Evolutionary conservation across 768 basidiomycete genomes (phyloP).

Genomic region (Tricholoma sp.): DNA sequence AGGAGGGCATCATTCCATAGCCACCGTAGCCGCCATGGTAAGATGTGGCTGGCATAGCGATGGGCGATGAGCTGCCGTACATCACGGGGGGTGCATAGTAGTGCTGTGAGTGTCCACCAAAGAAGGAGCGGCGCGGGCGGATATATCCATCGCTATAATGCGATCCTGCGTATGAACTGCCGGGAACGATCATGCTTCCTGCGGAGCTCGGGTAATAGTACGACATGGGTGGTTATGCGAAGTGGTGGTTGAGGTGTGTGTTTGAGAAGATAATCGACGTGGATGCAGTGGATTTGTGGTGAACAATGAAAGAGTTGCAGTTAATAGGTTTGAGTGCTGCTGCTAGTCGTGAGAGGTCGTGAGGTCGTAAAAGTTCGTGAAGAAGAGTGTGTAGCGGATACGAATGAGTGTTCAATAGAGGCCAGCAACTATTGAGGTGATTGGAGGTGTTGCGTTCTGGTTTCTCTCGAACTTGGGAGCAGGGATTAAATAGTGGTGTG

Average conservation of each 20-base stretch:
- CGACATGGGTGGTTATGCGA: slow-evolving; percentile 10
- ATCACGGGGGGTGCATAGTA: slow-evolving; percentile 9
- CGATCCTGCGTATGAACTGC: slow-evolving; percentile 11
- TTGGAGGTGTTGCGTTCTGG: not conserved
- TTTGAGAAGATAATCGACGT: not conserved
- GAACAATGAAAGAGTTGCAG: not conserved
- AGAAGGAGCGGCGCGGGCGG: not conserved
- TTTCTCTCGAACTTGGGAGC: not conserved
- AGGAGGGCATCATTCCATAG: not conserved
- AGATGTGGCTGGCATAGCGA: slow-evolving; percentile 8
- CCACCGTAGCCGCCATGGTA: slow-evolving; percentile 4
- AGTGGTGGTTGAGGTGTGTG: not conserved
- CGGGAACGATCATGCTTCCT: slow-evolving; percentile 17
- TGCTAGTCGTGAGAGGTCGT: slow-evolving; percentile 13
- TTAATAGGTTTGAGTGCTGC: not conserved
- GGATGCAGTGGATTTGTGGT: not conserved
- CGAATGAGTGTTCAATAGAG: slow-evolving; percentile 8
- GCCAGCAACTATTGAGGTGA: slow-evolving; percentile 17
- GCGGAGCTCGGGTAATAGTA: slow-evolving; percentile 14
- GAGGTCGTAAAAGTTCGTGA: slow-evolving; percentile 10
- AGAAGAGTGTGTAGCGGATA: slow-evolving; percentile 9
- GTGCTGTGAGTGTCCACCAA: slow-evolving; percentile 4
- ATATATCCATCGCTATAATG: slow-evolving; percentile 7
- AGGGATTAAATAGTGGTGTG: not conserved
- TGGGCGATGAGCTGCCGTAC: slow-evolving; percentile 9